Base-by-base conservation (phyloP, 1,284 basidiomycete genomes). In the Cronartium quercuum region DNA sequence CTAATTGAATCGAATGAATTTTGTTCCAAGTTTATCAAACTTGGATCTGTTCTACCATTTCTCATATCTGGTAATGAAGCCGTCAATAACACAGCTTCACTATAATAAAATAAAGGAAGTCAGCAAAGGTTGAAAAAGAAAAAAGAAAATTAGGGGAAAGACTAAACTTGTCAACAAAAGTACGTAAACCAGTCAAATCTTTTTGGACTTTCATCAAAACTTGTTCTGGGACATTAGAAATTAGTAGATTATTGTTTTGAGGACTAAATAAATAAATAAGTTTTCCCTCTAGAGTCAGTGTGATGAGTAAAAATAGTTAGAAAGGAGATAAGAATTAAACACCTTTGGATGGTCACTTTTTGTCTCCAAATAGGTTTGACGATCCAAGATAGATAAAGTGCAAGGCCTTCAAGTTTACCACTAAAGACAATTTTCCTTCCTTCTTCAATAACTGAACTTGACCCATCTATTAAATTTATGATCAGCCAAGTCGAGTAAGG, bases 351-450 rank as follows among this genome's bases (percentile, higher is more conserved):
- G 4, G 88, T 90, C 73, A 97, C 83, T 79, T 89, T 91, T 69
- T 86, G 84, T 79, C 89, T 90, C 94, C 95, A 98, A 76, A 98
- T 85, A 0, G 92, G 90, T 51, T 92, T 85, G 18, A 97, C 83
- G 35, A 95, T 84, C 68, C 95, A 86, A 3, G 92, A 88, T 79
- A 98, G 87, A 81, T 93, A 94, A 41, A 95, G 83, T 0, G 90
- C 90, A 51, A 98, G 85, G 0, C 92, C 95, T 82, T 98, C 92
- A 78, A 94, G 87, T 66, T 93, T 87, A 47, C 92, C 90, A 78
- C 92, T 94, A 82, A 91, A 94, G 65, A 87, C 86, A 24, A 92
- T 86, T 63, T 86, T 89, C 41, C 89, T 90, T 68, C 89, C 87
- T 76, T 85, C 86, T 77, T 90, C 89, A 57, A 86, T 88, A 87